These are phyloP conservation scores for Paragyromitra xinjiangensis DNA, from an alignment of 495 filamentous ascomycete genomes.

Conservation along the genomic window DNA sequence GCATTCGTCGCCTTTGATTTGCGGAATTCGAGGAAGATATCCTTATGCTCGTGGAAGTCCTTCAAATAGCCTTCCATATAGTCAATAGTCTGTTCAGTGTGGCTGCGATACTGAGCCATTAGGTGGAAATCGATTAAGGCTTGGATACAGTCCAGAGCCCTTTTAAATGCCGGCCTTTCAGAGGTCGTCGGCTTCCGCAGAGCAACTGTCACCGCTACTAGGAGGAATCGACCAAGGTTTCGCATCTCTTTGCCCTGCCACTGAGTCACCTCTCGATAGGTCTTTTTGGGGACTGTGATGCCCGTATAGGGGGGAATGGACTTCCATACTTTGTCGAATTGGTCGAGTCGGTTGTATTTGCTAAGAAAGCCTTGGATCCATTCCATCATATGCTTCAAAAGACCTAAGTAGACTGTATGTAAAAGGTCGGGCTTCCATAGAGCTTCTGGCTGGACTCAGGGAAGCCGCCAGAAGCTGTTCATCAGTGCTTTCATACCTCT, in stretches of 20 bases:
- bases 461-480: slow-evolving; percentile 9
- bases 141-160: background rate
- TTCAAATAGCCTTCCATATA: slow-evolving; percentile 29
- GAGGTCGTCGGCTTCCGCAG: background rate
- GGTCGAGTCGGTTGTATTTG: background rate
- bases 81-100: slow-evolving; percentile 2
- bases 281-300: slow-evolving; percentile 1
- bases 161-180: background rate
- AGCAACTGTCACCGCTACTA: background rate
- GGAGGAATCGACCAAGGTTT: background rate
- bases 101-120: slow-evolving; percentile 30
- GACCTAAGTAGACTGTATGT: slow-evolving; percentile 11
- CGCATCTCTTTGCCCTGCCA: slow-evolving; percentile 21
- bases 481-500: background rate
- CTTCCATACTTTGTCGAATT: slow-evolving; percentile 17
- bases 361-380: slow-evolving; percentile 17
- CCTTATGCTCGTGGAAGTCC: background rate
- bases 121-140: slow-evolving; percentile 36
- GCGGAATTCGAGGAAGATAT: slow-evolving; percentile 1
- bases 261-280: background rate
- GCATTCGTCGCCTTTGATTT: background rate
- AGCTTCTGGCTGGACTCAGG: background rate
- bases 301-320: background rate
- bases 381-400: slow-evolving; percentile 29
- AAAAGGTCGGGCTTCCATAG: slow-evolving; percentile 20